A percentile compares a stretch with the other conserved stretches of the same genome.
Conservation (phyloP, 1,139 yeast species). For the Pneumocystis sp. region DNA sequence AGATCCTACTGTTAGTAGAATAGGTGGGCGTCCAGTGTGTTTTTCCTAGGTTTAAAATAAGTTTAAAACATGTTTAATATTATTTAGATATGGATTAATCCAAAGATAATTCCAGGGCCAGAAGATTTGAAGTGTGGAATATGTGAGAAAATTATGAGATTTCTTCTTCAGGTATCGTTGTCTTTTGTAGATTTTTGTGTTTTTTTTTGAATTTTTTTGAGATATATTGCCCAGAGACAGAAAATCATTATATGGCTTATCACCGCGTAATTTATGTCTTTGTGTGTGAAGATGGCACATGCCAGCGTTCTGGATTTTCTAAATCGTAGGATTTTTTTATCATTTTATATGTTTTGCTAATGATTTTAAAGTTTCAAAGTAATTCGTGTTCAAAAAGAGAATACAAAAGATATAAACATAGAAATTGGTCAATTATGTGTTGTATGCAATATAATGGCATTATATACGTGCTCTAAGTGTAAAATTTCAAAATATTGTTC, state of each 20-base stretch:
- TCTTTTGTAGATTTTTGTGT: not conserved
- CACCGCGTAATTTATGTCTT: constrained; percentile 9
- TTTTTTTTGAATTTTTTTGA: not conserved
- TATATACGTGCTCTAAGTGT: not conserved
- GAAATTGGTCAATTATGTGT: constrained; percentile 1
- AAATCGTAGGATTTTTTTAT: constrained; percentile 2
- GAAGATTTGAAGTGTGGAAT: not conserved
- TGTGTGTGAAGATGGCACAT: constrained; percentile 8
- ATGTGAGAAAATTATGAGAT: not conserved
- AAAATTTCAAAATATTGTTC: not conserved
- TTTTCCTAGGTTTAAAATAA: not conserved
- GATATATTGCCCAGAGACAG: not conserved
- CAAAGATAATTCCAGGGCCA: not conserved
- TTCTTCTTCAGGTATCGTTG: not conserved
- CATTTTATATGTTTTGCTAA: not conserved
- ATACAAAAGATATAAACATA: constrained; percentile 3
- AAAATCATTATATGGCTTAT: constrained; percentile 6
- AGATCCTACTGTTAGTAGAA: not conserved
- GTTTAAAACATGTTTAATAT: not conserved
- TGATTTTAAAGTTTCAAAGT: not conserved
- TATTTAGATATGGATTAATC: not conserved
- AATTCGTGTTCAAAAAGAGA: not conserved
- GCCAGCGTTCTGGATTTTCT: constrained; percentile 8
- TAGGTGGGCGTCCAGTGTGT: not conserved
- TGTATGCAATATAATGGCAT: not conserved